Evolutionary conservation across 176 grass and related monocot species (phyloP).

Genomic region (Ensete ventricosum): DNA sequence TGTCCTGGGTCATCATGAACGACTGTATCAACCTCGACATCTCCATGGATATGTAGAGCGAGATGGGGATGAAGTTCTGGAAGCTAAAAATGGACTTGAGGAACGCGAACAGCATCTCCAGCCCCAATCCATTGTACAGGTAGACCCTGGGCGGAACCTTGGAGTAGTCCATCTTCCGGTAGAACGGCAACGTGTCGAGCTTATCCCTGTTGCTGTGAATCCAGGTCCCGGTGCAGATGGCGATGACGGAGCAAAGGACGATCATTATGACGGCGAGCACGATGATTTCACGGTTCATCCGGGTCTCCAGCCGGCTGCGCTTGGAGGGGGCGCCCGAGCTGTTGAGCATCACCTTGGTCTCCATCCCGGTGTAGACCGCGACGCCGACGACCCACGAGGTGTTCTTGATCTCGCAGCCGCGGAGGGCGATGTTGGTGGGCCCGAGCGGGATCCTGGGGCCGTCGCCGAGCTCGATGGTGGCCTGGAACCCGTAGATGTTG

Average conservation of each 20-base stretch:
- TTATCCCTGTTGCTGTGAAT: constrained; percentile 35
- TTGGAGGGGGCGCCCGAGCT: constrained; percentile 63
- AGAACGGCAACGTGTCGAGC: constrained; percentile 56
- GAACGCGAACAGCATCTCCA: constrained; percentile 68
- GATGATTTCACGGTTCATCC: constrained; percentile 62
- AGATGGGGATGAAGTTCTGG: constrained; percentile 93
- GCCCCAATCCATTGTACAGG: constrained; percentile 61
- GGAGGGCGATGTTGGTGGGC: constrained; percentile 69
- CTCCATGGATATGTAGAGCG: constrained; percentile 96
- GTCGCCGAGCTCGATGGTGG: not conserved
- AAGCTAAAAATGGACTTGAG: constrained; percentile 70
- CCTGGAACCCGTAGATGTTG: constrained; percentile 15
- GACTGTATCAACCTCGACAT: constrained; percentile 57
- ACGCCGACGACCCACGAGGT: constrained; percentile 67
- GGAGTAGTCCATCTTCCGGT: constrained; percentile 59
- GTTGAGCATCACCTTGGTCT: constrained; percentile 94
- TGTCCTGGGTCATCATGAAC: constrained; percentile 60
- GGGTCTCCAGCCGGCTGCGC: constrained; percentile 57
- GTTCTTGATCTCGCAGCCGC: constrained; percentile 86
- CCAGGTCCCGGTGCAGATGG: constrained; percentile 55
- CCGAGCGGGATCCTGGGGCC: not conserved
- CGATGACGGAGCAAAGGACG: constrained; percentile 42
- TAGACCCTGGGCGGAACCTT: constrained; percentile 29
- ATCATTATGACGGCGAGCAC: constrained; percentile 59
- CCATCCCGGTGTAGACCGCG: constrained; percentile 67